phyloP scores from a whole-genome alignment of 2,329 filamentous ascomycete species.

The Colletotrichum aenigma region DNA sequence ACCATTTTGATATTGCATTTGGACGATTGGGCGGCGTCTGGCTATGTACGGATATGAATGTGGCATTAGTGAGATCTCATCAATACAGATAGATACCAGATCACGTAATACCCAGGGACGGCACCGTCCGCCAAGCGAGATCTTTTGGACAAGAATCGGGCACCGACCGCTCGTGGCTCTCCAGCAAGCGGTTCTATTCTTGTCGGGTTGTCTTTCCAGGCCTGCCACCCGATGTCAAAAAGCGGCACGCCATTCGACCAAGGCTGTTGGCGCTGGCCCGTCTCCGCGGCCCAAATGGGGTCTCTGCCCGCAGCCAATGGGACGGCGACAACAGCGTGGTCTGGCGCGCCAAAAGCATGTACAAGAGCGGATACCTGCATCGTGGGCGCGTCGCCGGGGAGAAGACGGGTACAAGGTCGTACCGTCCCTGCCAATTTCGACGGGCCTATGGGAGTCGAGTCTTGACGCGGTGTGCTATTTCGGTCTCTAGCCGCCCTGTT shows the following conservation, averaged over 20 bases:
- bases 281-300: not conserved
- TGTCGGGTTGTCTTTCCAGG: conserved; percentile 1
- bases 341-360: conserved; percentile 22
- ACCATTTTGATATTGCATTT: not conserved
- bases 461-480: conserved; percentile 12
- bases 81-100: not conserved
- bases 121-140: not conserved
- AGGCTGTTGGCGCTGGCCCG: conserved; percentile 9
- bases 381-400: conserved; percentile 14
- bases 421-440: not conserved
- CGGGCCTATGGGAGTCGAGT: not conserved
- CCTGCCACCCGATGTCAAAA: not conserved
- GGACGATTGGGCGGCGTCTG: not conserved
- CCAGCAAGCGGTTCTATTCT: conserved; percentile 2
- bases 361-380: conserved; percentile 13
- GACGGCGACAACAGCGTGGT: not conserved
- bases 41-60: not conserved
- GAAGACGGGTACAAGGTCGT: not conserved
- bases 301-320: not conserved
- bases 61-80: conserved; percentile 1
- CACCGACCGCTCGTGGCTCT: not conserved
- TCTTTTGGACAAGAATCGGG: not conserved
- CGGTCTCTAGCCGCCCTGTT: not conserved
- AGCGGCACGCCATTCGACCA: not conserved
- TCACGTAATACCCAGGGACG: not conserved